Base-by-base conservation (phyloP, 495 filamentous ascomycete species). In the Talaromyces proteolyticus region DNA sequence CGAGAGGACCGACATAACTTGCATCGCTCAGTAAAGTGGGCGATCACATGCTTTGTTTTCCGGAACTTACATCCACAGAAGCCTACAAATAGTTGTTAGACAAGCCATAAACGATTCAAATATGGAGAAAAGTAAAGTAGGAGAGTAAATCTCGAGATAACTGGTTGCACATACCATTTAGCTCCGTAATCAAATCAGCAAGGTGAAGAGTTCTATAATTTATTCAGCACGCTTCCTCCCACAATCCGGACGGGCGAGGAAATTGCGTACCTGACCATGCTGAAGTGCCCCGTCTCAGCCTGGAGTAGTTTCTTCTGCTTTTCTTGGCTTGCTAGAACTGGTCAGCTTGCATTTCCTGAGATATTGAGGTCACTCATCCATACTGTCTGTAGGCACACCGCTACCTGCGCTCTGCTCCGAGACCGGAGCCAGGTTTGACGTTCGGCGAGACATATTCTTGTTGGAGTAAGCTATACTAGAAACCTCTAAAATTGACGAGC, bases 1-100 rank as follows among this genome's bases (percentile, higher is more conserved):
- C 14, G 92, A 91, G 72, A 97, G 89, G 61, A 98, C 79, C 57
- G 93, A 96, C 82, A 95, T 89, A 62, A 95, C 81, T 76, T 52
- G 57, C 44, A 40, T 42, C 52, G 42, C 54, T 73, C 57, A 73
- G 62, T 42, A 40, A 47, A 12, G 23, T 19, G 8, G 7, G n/a
- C n/a, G 6, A 23, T 6, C n/a, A n/a, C 14, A 24, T 8, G 19
- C 16, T 14, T 41, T 24, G 26, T 2, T 19, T 3, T 19, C 6
- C 14, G 6, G 25, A 47, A 53, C 68, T 67, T 73, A 68, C 72
- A 75, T 69, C 76, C 76, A 51, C 75, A 79, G 51, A 79, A 77
- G 45, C 75, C 76, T 79, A 57, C 42, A 7, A 24, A 12, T 19
- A 46, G 43, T 19, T 23, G 47, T 40, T n/a, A 42, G 17, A n/a